Evolutionary conservation across 2,329 filamentous ascomycete species (phyloP).

Genomic region (Penicillium sp.): DNA sequence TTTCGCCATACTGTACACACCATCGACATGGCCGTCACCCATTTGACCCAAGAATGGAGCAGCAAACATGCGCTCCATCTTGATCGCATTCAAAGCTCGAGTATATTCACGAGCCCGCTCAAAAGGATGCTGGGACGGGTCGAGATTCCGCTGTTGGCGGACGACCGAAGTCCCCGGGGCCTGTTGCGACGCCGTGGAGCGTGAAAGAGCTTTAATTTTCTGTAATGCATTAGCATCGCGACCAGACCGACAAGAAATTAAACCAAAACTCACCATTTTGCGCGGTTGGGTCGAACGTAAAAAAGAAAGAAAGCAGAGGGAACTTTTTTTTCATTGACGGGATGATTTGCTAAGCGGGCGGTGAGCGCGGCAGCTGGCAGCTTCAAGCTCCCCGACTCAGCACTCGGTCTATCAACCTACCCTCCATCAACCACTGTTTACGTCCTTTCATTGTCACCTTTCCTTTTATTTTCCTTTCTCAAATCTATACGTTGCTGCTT

Average conservation of each 20-base stretch:
- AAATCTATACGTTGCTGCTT: neutral
- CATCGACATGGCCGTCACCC: slow-evolving; percentile 86
- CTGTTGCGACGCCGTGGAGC: slow-evolving; percentile 45
- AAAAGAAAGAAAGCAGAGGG: slow-evolving; percentile 17
- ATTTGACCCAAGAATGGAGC: slow-evolving; percentile 80
- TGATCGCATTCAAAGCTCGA: slow-evolving; percentile 74
- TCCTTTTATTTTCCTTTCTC: neutral
- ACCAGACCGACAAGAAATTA: neutral
- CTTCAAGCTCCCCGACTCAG: slow-evolving; percentile 25
- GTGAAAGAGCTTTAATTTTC: slow-evolving; percentile 55
- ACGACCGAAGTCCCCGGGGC: slow-evolving; percentile 43
- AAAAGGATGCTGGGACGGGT: slow-evolving; percentile 83
- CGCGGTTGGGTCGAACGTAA: slow-evolving; percentile 11
- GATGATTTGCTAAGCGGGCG: slow-evolving; percentile 33
- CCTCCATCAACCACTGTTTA: slow-evolving; percentile 12
- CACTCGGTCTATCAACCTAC: slow-evolving; percentile 16
- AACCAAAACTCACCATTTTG: slow-evolving; percentile 29
- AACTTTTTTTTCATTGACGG: slow-evolving; percentile 33
- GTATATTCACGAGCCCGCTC: slow-evolving; percentile 84
- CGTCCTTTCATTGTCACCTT: slow-evolving; percentile 3
- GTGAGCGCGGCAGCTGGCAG: slow-evolving; percentile 28
- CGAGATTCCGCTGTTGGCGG: slow-evolving; percentile 54
- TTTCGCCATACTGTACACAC: slow-evolving; percentile 75
- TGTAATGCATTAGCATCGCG: slow-evolving; percentile 21
- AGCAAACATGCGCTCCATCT: slow-evolving; percentile 88